These are phyloP conservation scores for Phytophthora syringae DNA, from an alignment of 352 stramenopile species.

Conservation along the genomic window DNA sequence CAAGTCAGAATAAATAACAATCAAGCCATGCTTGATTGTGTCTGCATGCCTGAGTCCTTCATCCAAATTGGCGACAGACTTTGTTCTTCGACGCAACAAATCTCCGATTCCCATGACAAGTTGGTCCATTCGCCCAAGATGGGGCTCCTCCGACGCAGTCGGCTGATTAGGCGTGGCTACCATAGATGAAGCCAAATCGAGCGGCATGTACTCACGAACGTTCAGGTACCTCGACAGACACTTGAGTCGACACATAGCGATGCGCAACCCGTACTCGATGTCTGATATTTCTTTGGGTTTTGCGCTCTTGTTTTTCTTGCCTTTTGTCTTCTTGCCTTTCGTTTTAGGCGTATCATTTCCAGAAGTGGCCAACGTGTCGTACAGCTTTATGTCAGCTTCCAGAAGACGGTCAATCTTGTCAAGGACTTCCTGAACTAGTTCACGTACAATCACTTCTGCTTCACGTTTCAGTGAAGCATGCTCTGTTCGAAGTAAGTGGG, in stretches of 20 bases:
- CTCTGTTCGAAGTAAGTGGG: conserved; percentile 72
- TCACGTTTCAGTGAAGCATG: conserved; percentile 84
- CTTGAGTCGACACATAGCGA: conserved; percentile 61
- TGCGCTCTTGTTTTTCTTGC: conserved; percentile 36
- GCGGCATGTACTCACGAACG: conserved; percentile 67
- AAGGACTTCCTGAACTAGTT: conserved; percentile 72
- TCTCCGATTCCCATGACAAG: conserved; percentile 41
- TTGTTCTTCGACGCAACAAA: conserved; percentile 61
- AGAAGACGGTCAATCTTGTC: conserved; percentile 66
- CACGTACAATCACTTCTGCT: conserved; percentile 74
- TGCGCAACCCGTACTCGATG: conserved; percentile 71
- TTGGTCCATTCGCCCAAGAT: conserved; percentile 45
- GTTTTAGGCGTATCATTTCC: conserved; percentile 22
- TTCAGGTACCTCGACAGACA: conserved; percentile 71
- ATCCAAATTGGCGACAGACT: conserved; percentile 51
- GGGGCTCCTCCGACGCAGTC: neutral
- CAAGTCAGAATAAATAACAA: conserved; percentile 77
- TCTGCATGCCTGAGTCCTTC: conserved; percentile 61
- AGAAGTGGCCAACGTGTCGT: conserved; percentile 21
- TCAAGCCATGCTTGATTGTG: conserved; percentile 68
- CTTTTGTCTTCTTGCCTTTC: conserved; percentile 37
- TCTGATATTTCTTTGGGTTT: conserved; percentile 66
- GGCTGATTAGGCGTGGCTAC: neutral
- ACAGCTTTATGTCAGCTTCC: conserved; percentile 58
- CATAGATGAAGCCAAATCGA: conserved; percentile 22